phyloP scores from a whole-genome alignment of 1,284 basidiomycete species.

The Apiotrichum mycotoxinovorans region DNA sequence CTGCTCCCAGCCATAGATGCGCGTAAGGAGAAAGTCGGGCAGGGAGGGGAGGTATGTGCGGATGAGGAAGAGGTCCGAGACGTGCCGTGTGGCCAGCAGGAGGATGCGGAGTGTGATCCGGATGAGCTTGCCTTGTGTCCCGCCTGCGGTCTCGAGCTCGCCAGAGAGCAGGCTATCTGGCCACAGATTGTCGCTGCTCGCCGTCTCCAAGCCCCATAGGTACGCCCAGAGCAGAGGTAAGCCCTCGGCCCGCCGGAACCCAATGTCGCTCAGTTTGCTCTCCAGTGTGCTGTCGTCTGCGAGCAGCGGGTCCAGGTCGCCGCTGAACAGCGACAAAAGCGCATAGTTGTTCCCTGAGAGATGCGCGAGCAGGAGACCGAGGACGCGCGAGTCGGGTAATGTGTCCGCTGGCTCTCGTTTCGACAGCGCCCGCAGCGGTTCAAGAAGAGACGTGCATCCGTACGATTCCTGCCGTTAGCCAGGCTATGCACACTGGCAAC shows the following conservation, averaged over 20 bases:
- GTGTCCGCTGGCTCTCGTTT: neutral
- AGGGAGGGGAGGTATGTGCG: constrained; percentile 30
- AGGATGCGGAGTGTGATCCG: constrained; percentile 29
- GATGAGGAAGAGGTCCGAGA: constrained; percentile 31
- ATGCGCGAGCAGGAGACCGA: constrained; percentile 39
- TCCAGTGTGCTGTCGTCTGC: constrained; percentile 8
- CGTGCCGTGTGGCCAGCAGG: constrained; percentile 11
- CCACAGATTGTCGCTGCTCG: neutral
- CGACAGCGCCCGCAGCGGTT: constrained; percentile 8
- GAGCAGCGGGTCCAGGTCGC: neutral
- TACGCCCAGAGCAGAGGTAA: constrained; percentile 39
- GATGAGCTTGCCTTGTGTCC: constrained; percentile 16
- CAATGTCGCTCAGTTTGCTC: constrained; percentile 27
- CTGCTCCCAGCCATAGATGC: constrained; percentile 32
- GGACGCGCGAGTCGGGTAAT: constrained; percentile 24
- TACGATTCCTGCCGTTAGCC: constrained; percentile 22
- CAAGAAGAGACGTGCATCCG: constrained; percentile 32
- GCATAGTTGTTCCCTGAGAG: constrained; percentile 43
- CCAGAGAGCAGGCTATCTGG: constrained; percentile 1
- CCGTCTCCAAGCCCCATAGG: constrained; percentile 25
- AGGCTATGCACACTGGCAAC: too few relatives aligned
- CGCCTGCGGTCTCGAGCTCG: constrained; percentile 1
- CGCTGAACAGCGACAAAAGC: constrained; percentile 29
- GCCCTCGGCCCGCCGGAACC: constrained; percentile 24
- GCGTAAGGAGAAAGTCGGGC: constrained; percentile 32